Evolutionary conservation across 768 basidiomycete genomes (phyloP).

Genomic region (Amanita jacksonii): DNA sequence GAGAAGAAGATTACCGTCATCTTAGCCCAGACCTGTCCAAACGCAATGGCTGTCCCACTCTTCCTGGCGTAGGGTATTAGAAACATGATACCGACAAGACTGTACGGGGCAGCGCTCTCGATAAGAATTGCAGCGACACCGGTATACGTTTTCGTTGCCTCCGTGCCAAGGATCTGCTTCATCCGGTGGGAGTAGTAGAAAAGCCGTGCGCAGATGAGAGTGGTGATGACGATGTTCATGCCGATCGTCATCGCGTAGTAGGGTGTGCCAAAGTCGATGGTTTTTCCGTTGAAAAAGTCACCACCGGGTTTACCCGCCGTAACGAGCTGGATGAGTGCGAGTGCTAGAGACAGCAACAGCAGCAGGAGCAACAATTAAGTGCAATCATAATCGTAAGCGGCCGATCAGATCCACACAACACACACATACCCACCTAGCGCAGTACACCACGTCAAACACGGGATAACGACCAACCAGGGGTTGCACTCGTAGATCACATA

Average conservation of each 20-base stretch:
- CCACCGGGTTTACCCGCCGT: conserved; percentile 28
- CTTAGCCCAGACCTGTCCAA: conserved; percentile 33
- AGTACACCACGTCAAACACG: conserved; percentile 17
- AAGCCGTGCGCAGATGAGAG: conserved; percentile 29
- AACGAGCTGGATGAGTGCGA: conserved; percentile 32
- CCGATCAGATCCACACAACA: not conserved
- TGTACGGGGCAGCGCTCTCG: conserved; percentile 32
- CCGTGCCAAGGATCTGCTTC: conserved; percentile 18
- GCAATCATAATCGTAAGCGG: too few species aligned
- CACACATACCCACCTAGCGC: conserved; percentile 19
- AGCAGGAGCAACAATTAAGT: too few species aligned
- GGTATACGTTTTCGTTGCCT: conserved; percentile 27
- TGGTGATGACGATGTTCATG: conserved; percentile 33
- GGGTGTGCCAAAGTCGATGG: conserved; percentile 28
- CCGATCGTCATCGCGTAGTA: conserved; percentile 32
- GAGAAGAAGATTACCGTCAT: conserved; percentile 30
- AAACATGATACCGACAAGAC: conserved; percentile 27
- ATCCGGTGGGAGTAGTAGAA: conserved; percentile 20
- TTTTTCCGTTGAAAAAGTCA: conserved; percentile 28
- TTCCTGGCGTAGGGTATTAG: conserved; percentile 27
- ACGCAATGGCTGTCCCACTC: conserved; percentile 23
- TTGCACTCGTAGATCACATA: conserved; percentile 21
- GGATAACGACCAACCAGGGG: conserved; percentile 17
- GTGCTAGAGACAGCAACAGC: too few species aligned
- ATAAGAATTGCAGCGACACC: conserved; percentile 27